Evolutionary conservation across 257 asterid species (phyloP), one percentile per base, ranked within the genome.

Genomic region (Mitragyna speciosa): DNA sequence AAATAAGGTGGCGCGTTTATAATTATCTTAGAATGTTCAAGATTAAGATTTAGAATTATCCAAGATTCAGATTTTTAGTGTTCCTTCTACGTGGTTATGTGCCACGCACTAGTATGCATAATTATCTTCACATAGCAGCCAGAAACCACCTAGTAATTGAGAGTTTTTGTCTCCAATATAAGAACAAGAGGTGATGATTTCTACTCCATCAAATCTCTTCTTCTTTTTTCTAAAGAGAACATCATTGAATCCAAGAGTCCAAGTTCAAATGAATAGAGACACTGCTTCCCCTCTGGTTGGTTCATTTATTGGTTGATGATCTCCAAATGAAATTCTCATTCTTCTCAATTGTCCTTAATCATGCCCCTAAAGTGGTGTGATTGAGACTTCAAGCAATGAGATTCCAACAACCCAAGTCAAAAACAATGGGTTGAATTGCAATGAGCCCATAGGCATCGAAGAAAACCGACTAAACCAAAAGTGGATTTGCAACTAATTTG

Each of bases 391-490:
- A 28, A 15, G 24, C 51, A 26, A 9, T 6, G 49, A 33, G 80
- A 36, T 36, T 43, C 16, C 36, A 69, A n/a, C 3, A 47, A 5
- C 43, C 19, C 24, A 39, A 70, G 82, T 78, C 82, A 78, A 78
- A 78, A 78, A 78, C 76, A 5, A 43, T 70, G 82, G 82, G 82
- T 78, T 36, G 51, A 47, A 43, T 41, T 43, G 81, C 36, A 49
- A 52, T 39, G 52, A 69, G 70, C 59, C 76, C 76, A 67, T 49
- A 49, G 67, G 67, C 41, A 51, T 7, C 30, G 26, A 17, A 15
- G 33, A 48, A 43, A n/a, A 45, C 11, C 22, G 14, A n/a, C 14
- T 4, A 33, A 31, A 8, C 67, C 51, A 31, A 0, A 71, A 67
- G 36, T 77, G 81, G 54, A 52, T 36, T 52, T 78, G 31, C 2